Conservation (phyloP, 2,329 filamentous ascomycete species). For the Fulvia fulva region DNA sequence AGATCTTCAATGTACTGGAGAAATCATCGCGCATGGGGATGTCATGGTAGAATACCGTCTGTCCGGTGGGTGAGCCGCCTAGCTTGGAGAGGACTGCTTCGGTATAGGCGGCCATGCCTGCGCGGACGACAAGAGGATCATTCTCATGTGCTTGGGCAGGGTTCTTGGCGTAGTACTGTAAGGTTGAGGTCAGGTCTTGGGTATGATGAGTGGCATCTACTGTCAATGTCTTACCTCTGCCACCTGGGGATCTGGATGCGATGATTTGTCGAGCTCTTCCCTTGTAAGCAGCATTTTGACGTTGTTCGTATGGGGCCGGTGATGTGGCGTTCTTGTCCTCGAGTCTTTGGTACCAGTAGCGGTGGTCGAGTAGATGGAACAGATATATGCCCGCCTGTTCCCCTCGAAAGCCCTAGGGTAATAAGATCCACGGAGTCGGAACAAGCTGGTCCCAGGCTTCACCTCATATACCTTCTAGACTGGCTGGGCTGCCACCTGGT, state of each 20-base stretch:
- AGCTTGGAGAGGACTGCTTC: slow-evolving; percentile 10
- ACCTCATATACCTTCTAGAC: neutral
- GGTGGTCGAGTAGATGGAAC: neutral
- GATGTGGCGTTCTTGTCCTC: too few relatives aligned
- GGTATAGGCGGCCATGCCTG: slow-evolving; percentile 4
- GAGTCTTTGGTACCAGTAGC: too few relatives aligned
- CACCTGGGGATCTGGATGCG: slow-evolving; percentile 16
- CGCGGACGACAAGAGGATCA: slow-evolving; percentile 8
- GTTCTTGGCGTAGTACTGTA: slow-evolving; percentile 14
- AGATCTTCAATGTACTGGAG: slow-evolving; percentile 34
- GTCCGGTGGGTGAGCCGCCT: slow-evolving; percentile 16
- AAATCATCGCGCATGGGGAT: slow-evolving; percentile 35
- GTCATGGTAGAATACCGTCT: slow-evolving; percentile 36
- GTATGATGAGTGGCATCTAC: neutral
- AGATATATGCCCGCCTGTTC: neutral
- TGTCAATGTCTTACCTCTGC: slow-evolving; percentile 7
- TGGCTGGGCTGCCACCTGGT: neutral
- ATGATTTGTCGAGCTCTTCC: slow-evolving; percentile 11
- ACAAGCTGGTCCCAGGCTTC: neutral
- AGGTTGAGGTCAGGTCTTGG: neutral
- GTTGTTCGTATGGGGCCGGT: neutral
- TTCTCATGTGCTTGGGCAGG: slow-evolving; percentile 8
- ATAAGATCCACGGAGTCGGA: neutral
- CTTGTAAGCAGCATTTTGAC: slow-evolving; percentile 13
- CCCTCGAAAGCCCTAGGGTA: neutral